Evolutionary conservation across 306 rosid species (phyloP).

Genomic region (Clitoria ternatea): DNA sequence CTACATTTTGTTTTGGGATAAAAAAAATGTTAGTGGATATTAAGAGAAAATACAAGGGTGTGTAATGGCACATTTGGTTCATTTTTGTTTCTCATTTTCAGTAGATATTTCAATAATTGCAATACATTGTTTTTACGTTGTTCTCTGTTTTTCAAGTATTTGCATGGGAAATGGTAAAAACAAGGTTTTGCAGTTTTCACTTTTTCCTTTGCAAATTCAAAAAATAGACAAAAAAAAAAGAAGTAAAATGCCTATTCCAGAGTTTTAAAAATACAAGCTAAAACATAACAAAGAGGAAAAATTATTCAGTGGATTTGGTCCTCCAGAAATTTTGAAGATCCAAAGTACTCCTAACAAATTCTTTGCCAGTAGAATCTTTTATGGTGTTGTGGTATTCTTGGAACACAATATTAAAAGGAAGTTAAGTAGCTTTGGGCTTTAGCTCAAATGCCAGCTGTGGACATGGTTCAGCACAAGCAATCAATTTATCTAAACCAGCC

Average conservation of each 20-base stretch:
- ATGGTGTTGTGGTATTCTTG: background rate
- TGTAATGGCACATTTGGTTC: background rate
- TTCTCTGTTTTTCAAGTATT: background rate
- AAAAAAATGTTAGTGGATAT: background rate
- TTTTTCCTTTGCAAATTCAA: background rate
- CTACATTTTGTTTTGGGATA: constrained; percentile 34
- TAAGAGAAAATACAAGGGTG: constrained; percentile 2
- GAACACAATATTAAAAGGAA: background rate
- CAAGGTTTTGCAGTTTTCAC: background rate
- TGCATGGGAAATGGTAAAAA: background rate
- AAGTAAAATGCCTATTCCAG: background rate
- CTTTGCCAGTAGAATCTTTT: background rate
- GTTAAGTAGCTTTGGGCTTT: background rate
- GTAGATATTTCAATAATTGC: background rate
- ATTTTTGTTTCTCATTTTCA: background rate
- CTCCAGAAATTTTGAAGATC: background rate
- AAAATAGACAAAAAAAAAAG: background rate
- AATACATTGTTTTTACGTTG: background rate
- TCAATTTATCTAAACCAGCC: background rate
- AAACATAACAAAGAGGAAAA: background rate
- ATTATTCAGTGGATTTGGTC: background rate
- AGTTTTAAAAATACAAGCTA: background rate
- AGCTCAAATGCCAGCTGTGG: background rate
- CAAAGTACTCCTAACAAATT: background rate
- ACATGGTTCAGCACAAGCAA: background rate